These are phyloP conservation scores for Drechslerella stenobrocha DNA, from an alignment of 2,329 filamentous ascomycete genomes.

Conservation along the genomic window DNA sequence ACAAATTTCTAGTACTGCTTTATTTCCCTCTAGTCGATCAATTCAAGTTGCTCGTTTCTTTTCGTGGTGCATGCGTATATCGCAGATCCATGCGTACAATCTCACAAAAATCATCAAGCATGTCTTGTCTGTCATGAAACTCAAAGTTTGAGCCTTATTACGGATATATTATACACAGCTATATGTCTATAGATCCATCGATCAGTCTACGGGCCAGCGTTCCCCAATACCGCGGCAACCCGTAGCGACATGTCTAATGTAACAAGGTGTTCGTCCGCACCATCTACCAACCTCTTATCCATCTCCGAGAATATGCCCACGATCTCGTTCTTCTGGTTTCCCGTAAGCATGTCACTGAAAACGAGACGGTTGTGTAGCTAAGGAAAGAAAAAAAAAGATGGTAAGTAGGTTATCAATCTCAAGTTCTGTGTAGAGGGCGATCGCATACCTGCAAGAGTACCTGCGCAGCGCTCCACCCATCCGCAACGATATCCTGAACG, in stretches of 20 bases:
- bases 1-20: neutral
- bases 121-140: too few species aligned
- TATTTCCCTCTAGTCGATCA: neutral
- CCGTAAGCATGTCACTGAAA: conserved; percentile 79
- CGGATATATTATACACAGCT: neutral
- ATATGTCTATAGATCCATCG: neutral
- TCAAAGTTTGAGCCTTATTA: too few species aligned
- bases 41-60: neutral
- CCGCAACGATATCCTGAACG: conserved; percentile 87
- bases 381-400: neutral
- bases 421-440: neutral
- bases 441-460: conserved; percentile 72
- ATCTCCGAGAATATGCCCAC: conserved; percentile 87
- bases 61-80: neutral
- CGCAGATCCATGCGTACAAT: neutral
- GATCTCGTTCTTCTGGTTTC: conserved; percentile 87
- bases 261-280: conserved; percentile 83
- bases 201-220: conserved; percentile 21
- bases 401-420: too few species aligned
- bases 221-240: conserved; percentile 26
- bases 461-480: conserved; percentile 95
- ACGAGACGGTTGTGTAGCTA: conserved; percentile 81
- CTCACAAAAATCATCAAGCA: too few species aligned
- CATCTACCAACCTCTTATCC: conserved; percentile 92
- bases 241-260: conserved; percentile 42